Base-by-base conservation (phyloP, 768 basidiomycete genomes). In the Lenzites betulinus region DNA sequence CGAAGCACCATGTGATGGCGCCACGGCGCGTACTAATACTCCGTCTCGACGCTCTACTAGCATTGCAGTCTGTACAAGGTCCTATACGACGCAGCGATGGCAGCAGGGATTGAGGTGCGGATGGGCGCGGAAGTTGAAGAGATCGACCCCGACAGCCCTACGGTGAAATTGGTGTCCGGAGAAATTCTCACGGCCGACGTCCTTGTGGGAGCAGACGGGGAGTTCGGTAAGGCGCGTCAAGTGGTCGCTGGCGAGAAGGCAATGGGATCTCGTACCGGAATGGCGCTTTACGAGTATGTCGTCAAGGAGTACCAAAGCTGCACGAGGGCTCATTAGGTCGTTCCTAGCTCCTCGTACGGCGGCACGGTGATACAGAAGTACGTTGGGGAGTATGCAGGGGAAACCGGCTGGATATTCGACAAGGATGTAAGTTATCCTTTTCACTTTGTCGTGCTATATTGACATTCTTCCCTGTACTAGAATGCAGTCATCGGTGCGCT, bases 141-240 rank as follows among this genome's bases (percentile, higher is more conserved):
- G 11, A 58, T 75, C 25, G 66, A 70, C 30, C 54, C 60, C 0
- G 51, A 22, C n/a, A 26, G 62, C 51, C 52, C 62, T 12, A 64
- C 67, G 11, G 67, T 75, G 12, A 68, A 64, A 3, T 60, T 75
- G 2, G 62, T 64, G 2, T 66, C 62, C 2, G 75, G 75, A 4
- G 70, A 74, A 42, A 59, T 64, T 18, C 13, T 74, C 4, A 43
- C 61, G 1, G 70, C 66, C 20, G 75, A 76, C 39, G 58, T 76
- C n/a, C 62, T 76, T 15, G 58, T 76, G 20, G 75, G 74, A 2
- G 75, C 75, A 18, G 75, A 76, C 48, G 75, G 75, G 25, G 54
- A 54, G 25, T 61, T 54, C 25, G 71, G 73, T 15, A 26, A 67
- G 2, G 64, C 65, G 35, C 67, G 71, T 11, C 20, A 44, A 23